Evolutionary conservation across 176 grass and related monocot species (phyloP), one percentile per base, ranked within the genome.

Genomic region (Oryza glumipatula): DNA sequence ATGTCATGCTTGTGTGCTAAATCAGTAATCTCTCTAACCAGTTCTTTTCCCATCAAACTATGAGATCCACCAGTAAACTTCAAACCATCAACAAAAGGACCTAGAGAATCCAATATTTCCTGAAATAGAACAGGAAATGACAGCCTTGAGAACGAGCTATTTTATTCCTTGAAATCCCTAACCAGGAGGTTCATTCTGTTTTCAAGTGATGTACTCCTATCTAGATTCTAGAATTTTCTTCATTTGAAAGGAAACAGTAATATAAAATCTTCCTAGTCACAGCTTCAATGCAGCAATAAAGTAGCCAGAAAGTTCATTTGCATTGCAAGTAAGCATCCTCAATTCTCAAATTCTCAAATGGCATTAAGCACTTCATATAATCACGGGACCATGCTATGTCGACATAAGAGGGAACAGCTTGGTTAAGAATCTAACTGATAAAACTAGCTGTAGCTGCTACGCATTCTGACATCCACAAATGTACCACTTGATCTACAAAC

Each of bases 11-110:
- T 96, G 67, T 99, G 96, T 45, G 96, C 96, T 14, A 99, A 54
- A 75, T 96, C 81, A 0, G 89, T 91, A 36, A 99, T 96, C 81
- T 96, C 93, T 85, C 85, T 90, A 6, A 99, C 82, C 30, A 90
- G 63, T 3, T 83, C 81, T 4, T 88, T 89, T 12, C 89, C 82
- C 87, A 95, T 99, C 46, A 96, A 80, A 73, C 96, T 96, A 51
- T 99, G 91, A 70, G 89, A 94, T n/a, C 93, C 93, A 19, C 96
- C 96, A 33, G 93, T 86, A 33, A 96, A 96, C 85, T 99, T 99
- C 81, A 99, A 65, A 16, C 96, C 91, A 52, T 96, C 93, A 71
- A 99, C 89, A 72, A 96, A 91, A 7, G 91, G 89, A 83, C 81
- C 79, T 33, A 99, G 45, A 17, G 81, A 80, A 51, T 90, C 96